Base-by-base conservation (phyloP, 2,329 filamentous ascomycete genomes). In the Trichoderma gracile region DNA sequence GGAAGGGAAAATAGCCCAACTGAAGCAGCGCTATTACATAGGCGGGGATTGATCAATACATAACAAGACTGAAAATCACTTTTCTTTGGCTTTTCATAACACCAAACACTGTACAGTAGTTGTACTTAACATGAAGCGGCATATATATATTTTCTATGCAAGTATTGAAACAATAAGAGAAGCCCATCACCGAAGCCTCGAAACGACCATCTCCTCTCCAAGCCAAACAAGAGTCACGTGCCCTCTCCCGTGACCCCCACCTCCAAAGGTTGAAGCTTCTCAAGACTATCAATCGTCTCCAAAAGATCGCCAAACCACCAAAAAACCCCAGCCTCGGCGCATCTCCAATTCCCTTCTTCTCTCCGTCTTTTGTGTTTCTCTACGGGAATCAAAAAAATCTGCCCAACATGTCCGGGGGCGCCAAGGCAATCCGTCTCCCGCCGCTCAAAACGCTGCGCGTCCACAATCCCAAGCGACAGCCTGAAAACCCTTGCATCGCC, bases 341-440 rank as follows among this genome's bases (percentile, higher is more conserved):
- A 23, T 25, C 25, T 7, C 23, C 27, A 3, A 30, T 5, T 27
- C 8, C 50, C 10, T n/a, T 27, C 30, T 9, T 9, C 30, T 9
- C 30, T 9, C 30, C 30, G 2, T 9, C 43, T 21, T 4, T 21
- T 43, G 33, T 45, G 40, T 30, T 30, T 25, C 2, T 14, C 4
- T 38, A 14, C 3, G 33, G 33, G n/a, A n/a, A n/a, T n/a, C n/a
- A n/a, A 12, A 14, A 12, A 2, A 38, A 21, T 9, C 33, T 62
- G 53, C 58, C 67, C 72, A 73, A 53, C 67, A 84, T 84, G 81
- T 73, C 79, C 69, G 74, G 75, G 62, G 72, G 73, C 61, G 78
- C 80, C 67, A 84, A 81, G 68, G 79, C 84, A 30, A 84, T 86
- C 53, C 83, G 84, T 52, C 79, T 89, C 2, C 84, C 85, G 65